Conservation (phyloP, 176 grass and related monocot species). For the Chloris gayana region DNA sequence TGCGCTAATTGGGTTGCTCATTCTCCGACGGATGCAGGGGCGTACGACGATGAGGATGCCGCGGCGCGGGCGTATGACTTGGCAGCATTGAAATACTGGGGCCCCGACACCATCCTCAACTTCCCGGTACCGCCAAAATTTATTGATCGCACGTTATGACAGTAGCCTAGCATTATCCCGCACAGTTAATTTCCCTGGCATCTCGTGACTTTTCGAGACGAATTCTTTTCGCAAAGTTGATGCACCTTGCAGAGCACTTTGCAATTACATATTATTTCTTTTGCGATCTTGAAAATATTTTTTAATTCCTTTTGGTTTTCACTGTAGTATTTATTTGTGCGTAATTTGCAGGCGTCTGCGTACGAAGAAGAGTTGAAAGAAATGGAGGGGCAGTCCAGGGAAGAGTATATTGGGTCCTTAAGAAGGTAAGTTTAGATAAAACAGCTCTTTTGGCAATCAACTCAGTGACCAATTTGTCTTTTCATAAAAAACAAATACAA, state of each 20-base stretch:
- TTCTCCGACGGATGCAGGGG: constrained; percentile 44
- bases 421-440: constrained; percentile 51
- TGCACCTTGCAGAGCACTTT: background rate
- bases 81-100: constrained; percentile 98
- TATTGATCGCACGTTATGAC: constrained; percentile 7
- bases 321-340: no score
- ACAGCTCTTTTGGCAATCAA: background rate
- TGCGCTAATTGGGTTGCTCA: background rate
- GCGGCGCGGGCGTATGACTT: constrained; percentile 87
- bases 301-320: background rate
- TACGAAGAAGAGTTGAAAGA: constrained; percentile 64
- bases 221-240: background rate
- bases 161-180: background rate
- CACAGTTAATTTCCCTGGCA: background rate
- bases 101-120: constrained; percentile 85
- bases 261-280: background rate
- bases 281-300: background rate
- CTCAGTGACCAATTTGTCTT: background rate
- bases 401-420: constrained; percentile 81
- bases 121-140: constrained; percentile 60
- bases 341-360: constrained; percentile 30
- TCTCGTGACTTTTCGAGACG: background rate
- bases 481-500: background rate
- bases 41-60: constrained; percentile 87
- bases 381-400: constrained; percentile 71